These are phyloP conservation scores for Penicillium sp. DNA, from an alignment of 2,329 filamentous ascomycete genomes.

Conservation along the genomic window DNA sequence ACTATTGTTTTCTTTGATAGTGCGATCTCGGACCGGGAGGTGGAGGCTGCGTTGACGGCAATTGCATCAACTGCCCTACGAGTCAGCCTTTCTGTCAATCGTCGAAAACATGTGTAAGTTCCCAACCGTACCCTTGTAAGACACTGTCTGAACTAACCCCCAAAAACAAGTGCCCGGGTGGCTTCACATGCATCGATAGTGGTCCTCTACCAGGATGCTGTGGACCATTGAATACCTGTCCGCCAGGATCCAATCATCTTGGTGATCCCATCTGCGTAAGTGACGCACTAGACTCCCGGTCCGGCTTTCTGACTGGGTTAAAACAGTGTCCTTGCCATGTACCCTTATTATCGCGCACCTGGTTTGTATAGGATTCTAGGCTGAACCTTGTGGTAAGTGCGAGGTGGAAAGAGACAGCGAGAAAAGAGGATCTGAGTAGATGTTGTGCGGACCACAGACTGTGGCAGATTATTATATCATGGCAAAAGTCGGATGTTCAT, in stretches of 20 bases:
- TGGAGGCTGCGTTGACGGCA: slow-evolving; percentile 12
- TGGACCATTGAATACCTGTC: slow-evolving; percentile 10
- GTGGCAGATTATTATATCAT: not conserved
- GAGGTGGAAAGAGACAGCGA: too few species aligned
- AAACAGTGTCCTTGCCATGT: slow-evolving; percentile 15
- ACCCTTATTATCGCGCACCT: not conserved
- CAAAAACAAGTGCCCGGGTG: slow-evolving; percentile 9
- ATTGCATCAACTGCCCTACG: slow-evolving; percentile 10
- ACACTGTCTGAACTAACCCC: not conserved
- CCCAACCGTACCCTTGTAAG: not conserved
- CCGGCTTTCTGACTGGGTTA: not conserved
- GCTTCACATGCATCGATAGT: slow-evolving; percentile 11
- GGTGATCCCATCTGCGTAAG: slow-evolving; percentile 19
- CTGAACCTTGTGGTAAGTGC: not conserved
- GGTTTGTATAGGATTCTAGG: slow-evolving; percentile 2
- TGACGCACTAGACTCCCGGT: not conserved
- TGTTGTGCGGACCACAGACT: not conserved
- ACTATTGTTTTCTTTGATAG: not conserved
- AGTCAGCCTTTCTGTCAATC: slow-evolving; percentile 10
- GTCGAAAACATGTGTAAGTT: slow-evolving; percentile 19
- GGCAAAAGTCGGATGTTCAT: not conserved
- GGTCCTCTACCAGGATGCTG: slow-evolving; percentile 18
- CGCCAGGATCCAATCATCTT: slow-evolving; percentile 9
- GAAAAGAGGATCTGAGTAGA: not conserved
- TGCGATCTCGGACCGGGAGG: slow-evolving; percentile 13